Percentiles rank a stretch among this genome's conserved stretches.
These are phyloP conservation scores for Lichtheimia hyalospora DNA, from an alignment of 371 early-diverging fungal species.

Conservation along the genomic window DNA sequence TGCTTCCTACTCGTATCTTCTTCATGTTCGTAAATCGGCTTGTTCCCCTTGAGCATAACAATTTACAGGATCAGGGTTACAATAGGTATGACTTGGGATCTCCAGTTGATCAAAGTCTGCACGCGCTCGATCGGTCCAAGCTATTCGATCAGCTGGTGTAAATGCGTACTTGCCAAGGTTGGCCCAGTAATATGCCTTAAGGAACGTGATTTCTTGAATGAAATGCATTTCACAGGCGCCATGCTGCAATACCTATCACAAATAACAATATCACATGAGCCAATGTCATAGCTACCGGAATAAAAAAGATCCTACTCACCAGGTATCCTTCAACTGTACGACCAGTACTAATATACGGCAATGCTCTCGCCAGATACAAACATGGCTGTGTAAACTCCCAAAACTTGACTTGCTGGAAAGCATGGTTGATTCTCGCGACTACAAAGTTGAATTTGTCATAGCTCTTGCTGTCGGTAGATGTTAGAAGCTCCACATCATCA, in stretches of 20 bases:
- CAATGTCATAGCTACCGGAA: too few relatives aligned
- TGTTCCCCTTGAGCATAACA: slow-evolving; percentile 6
- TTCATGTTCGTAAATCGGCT: slow-evolving; percentile 10
- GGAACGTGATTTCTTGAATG: slow-evolving; percentile 36
- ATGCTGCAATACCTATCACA: slow-evolving; percentile 26
- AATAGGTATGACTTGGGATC: slow-evolving; percentile 32
- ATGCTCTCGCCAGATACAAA: slow-evolving; percentile 36
- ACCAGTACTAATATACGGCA: slow-evolving; percentile 36
- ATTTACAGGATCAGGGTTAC: slow-evolving; percentile 23
- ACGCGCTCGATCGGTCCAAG: slow-evolving; percentile 31
- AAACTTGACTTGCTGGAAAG: slow-evolving; percentile 39
- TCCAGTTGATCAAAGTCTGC: slow-evolving; percentile 24
- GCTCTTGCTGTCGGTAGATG: slow-evolving; percentile 12
- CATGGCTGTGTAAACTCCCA: slow-evolving; percentile 46
- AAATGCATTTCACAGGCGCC: slow-evolving; percentile 38
- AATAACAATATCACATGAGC: not conserved
- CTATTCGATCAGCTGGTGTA: slow-evolving; percentile 29
- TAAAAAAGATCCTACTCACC: slow-evolving; percentile 16
- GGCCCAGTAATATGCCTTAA: slow-evolving; percentile 38
- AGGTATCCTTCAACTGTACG: slow-evolving; percentile 37
- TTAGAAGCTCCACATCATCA: slow-evolving; percentile 20
- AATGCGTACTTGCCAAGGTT: slow-evolving; percentile 41
- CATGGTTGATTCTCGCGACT: slow-evolving; percentile 30
- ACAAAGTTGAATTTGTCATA: slow-evolving; percentile 30
- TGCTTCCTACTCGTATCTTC: not conserved